These are phyloP conservation scores for Globisporangium paroecandrum DNA, from an alignment of 352 stramenopile species.

Conservation along the genomic window DNA sequence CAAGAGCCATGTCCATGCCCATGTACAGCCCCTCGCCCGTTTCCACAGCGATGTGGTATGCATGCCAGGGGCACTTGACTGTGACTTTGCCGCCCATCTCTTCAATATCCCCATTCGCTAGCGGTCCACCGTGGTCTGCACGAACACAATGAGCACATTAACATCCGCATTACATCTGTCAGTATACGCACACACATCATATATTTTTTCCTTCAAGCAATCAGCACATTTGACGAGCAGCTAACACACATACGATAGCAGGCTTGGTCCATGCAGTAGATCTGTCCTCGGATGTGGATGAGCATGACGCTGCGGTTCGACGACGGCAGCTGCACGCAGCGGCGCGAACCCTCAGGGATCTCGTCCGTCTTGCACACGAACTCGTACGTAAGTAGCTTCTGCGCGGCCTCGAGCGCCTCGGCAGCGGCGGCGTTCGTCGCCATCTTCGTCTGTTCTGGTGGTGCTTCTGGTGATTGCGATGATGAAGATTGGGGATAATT, in stretches of 20 bases:
- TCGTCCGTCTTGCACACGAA: conserved; percentile 66
- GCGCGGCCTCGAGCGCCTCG: conserved; percentile 20
- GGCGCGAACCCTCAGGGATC: conserved; percentile 46
- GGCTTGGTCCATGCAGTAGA: conserved; percentile 86
- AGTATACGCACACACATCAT: not conserved
- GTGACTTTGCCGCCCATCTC: conserved; percentile 73
- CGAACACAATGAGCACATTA: not conserved
- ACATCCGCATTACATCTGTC: not conserved
- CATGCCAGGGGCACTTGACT: conserved; percentile 85
- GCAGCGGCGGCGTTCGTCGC: conserved; percentile 1
- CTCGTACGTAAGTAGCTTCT: conserved; percentile 51
- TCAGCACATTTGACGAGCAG: not conserved
- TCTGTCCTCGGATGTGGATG: conserved; percentile 46
- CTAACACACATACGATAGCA: conserved; percentile 66
- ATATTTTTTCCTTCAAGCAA: conserved; percentile 2
- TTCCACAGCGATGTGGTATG: conserved; percentile 78
- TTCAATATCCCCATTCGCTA: conserved; percentile 81
- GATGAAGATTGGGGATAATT: not conserved
- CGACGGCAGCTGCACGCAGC: conserved; percentile 54
- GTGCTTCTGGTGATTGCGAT: not conserved
- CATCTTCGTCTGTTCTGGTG: not conserved
- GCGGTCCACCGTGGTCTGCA: conserved; percentile 74
- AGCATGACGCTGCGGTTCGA: conserved; percentile 75
- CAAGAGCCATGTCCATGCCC: conserved; percentile 71
- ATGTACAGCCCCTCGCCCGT: conserved; percentile 85